A percentile compares a stretch with the other conserved stretches of the same genome.
These are phyloP conservation scores for Coemansia sp. DNA, from an alignment of 192 early-diverging fungal genomes.

Conservation along the genomic window DNA sequence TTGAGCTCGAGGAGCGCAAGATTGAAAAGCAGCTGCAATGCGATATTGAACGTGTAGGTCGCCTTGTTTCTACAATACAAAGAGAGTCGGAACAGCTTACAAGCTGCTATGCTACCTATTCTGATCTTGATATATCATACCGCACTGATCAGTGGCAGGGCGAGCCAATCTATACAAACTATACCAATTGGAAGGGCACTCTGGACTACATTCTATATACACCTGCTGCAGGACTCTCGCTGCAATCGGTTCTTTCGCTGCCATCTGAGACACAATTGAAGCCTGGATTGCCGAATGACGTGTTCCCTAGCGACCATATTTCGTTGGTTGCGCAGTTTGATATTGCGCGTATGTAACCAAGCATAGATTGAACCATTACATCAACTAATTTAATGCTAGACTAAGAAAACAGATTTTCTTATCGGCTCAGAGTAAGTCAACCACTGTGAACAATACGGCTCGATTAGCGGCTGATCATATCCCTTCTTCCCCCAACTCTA, in stretches of 20 bases:
- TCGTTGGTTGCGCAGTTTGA: slow-evolving; percentile 31
- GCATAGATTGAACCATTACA: not conserved
- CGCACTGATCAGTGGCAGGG: slow-evolving; percentile 49
- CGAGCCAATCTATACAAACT: slow-evolving; percentile 54
- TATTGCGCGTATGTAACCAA: slow-evolving; percentile 7
- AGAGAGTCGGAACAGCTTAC: slow-evolving; percentile 15
- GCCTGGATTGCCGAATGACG: slow-evolving; percentile 9
- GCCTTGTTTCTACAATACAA: slow-evolving; percentile 25
- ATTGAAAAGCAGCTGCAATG: slow-evolving; percentile 23
- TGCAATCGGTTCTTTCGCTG: slow-evolving; percentile 36
- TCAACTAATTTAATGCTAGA: not conserved
- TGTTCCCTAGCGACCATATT: slow-evolving; percentile 50
- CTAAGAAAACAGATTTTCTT: not conserved
- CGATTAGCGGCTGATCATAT: not conserved
- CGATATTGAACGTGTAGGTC: slow-evolving; percentile 27
- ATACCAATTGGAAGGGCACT: slow-evolving; percentile 53
- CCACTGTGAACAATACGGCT: no score
- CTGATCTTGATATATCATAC: slow-evolving; percentile 42
- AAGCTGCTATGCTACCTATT: slow-evolving; percentile 47
- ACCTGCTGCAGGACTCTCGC: slow-evolving; percentile 11
- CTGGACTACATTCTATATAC: slow-evolving; percentile 51
- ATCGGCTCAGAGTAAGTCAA: not conserved
- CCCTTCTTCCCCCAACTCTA: no score
- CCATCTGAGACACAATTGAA: slow-evolving; percentile 23
- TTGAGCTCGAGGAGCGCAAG: slow-evolving; percentile 31